phyloP scores from a whole-genome alignment of 768 basidiomycete genomes.

The Boletus huronensis region DNA sequence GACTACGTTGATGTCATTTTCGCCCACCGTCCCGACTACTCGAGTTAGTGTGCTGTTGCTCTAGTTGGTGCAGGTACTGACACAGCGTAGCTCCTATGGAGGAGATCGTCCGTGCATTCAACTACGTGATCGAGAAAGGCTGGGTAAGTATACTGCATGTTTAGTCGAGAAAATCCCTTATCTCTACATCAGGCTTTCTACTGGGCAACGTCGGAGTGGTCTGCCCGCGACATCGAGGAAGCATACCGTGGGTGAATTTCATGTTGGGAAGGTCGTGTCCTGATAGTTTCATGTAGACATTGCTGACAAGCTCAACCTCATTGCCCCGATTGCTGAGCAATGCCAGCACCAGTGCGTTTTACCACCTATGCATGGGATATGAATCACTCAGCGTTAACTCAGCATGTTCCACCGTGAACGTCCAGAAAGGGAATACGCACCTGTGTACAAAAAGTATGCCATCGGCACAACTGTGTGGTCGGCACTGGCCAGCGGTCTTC shows the following conservation, averaged over 20 bases:
- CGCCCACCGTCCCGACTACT: conserved; percentile 47
- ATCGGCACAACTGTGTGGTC: conserved; percentile 54
- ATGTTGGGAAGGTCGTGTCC: not conserved
- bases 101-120: conserved; percentile 59
- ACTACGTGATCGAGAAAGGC: conserved; percentile 48
- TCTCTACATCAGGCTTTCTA: conserved; percentile 32
- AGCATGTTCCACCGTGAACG: conserved; percentile 51
- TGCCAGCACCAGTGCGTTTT: conserved; percentile 41
- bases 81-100: conserved; percentile 39
- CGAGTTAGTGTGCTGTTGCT: conserved; percentile 21
- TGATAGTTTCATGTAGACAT: conserved; percentile 32
- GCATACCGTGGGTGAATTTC: conserved; percentile 32
- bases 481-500: conserved; percentile 50
- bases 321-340: conserved; percentile 52
- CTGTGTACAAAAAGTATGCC: conserved; percentile 43
- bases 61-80: not conserved
- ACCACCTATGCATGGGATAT: too few relatives aligned
- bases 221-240: conserved; percentile 46
- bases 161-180: not conserved
- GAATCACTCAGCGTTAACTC: conserved; percentile 7
- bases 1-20: conserved; percentile 52
- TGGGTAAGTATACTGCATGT: conserved; percentile 30
- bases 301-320: conserved; percentile 48
- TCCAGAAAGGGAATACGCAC: conserved; percentile 52
- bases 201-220: conserved; percentile 58